Conservation (phyloP, 73 alveolate species). For the Tetrahymena elliotti region DNA sequence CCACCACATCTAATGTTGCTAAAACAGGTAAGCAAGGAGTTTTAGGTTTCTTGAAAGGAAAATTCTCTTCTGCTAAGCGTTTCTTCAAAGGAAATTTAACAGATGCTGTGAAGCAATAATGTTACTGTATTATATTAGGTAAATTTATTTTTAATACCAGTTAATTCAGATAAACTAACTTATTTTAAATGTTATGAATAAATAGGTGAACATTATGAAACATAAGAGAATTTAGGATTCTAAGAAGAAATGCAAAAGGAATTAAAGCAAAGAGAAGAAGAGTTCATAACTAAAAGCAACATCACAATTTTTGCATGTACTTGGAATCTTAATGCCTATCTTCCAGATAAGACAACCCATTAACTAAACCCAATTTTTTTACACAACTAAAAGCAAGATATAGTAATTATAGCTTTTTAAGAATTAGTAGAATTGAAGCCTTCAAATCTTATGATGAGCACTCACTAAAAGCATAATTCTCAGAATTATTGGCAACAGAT, state of each 20-base stretch:
- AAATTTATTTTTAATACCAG: neutral
- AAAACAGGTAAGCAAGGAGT: slow-evolving; percentile 81
- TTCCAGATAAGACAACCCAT: neutral
- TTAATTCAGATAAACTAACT: neutral
- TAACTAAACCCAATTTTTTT: neutral
- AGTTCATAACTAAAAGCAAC: neutral
- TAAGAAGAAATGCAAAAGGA: neutral
- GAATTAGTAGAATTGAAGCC: slow-evolving; percentile 26
- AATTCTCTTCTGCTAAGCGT: slow-evolving; percentile 15
- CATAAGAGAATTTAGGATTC: neutral
- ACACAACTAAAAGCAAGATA: neutral
- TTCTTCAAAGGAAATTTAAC: neutral
- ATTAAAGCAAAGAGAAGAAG: neutral
- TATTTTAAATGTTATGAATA: neutral
- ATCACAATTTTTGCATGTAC: neutral
- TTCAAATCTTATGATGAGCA: neutral
- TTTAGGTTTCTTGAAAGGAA: slow-evolving; percentile 1
- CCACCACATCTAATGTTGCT: slow-evolving; percentile 88
- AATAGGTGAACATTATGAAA: neutral
- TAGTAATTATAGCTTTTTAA: slow-evolving; percentile 13
- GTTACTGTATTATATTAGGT: neutral
- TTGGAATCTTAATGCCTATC: neutral
- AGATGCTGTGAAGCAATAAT: neutral
- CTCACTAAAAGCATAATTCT: neutral
- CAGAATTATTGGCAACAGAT: slow-evolving; percentile 5